Evolutionary conservation across 768 basidiomycete species (phyloP), one percentile per base, ranked within the genome.

Genomic region (Lactarius psammicola): DNA sequence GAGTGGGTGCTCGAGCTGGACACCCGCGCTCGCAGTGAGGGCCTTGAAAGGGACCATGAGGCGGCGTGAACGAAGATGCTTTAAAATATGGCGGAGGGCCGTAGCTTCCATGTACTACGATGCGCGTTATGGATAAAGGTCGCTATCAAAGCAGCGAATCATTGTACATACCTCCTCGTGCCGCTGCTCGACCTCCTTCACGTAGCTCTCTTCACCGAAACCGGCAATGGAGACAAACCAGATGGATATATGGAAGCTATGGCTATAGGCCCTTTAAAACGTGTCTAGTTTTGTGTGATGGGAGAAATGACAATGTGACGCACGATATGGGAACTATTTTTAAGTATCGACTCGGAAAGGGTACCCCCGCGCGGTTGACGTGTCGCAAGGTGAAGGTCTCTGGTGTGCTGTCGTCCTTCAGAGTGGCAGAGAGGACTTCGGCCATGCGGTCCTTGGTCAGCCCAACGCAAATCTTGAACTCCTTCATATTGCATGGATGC

Each of bases 401-500:
- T 0, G 85, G 76, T 4, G 80, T 74, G 2, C 77, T 63, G 67
- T 91, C 88, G 69, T 93, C 90, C 74, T 86, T 86, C 63, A 92
- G 81, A 2, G 79, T 77, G 0, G 84, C 74, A 58, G 85, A 84
- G 11, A 92, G 77, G 38, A 89, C 83, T 72, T 92, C 85, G 2
- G 79, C 83, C 84, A 93, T 83, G 71, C 84, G 82, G 69, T 90
- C 86, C 65, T 84, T 80, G 28, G 82, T 80, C 44, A 82, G 76
- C 7, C 90, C 92, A 23, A 87, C 83, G 64, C 83, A 86, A 13
- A 92, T 72, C 73, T 87, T 87, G 79, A 93, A 89, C 63, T 92
- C 89, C 72, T 90, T 90, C 86, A 90, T 87, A 71, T 92, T 92
- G 72, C 92, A 93, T 36, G 90, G 89, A 75, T 92, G 90, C 23